Evolutionary conservation across 2,329 filamentous ascomycete species (phyloP).

Genomic region (Diplodia seriata): DNA sequence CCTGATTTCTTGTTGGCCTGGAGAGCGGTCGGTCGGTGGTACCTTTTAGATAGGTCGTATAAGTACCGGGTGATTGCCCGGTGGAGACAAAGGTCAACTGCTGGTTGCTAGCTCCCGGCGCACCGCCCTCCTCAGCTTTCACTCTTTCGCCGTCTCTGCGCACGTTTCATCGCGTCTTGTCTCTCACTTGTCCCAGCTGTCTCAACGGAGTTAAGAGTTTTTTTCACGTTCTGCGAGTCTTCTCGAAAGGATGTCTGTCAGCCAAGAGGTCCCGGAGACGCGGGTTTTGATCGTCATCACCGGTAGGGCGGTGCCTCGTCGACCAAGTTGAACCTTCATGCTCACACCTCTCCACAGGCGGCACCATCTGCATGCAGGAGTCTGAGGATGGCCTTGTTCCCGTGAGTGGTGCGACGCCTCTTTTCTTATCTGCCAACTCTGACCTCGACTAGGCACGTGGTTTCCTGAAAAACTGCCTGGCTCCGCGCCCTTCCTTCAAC

Average conservation of each 20-base stretch:
- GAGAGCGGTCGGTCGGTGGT: background rate
- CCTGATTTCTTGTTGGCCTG: conserved; percentile 1
- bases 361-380: conserved; percentile 89
- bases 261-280: conserved; percentile 65
- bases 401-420: conserved; percentile 50
- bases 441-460: conserved; percentile 55
- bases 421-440: background rate
- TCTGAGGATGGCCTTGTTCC: conserved; percentile 82
- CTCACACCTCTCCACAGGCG: conserved; percentile 51
- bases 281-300: conserved; percentile 90
- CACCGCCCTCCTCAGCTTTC: background rate
- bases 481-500: conserved; percentile 83
- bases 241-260: conserved; percentile 7
- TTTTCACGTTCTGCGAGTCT: background rate
- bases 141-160: background rate
- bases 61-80: conserved; percentile 7
- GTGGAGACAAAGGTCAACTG: background rate
- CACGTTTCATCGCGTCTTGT: background rate
- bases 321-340: conserved; percentile 1
- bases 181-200: background rate
- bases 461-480: conserved; percentile 83
- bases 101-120: background rate
- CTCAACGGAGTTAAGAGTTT: background rate
- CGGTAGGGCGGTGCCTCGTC: conserved; percentile 52
- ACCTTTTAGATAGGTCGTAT: background rate